Evolutionary conservation across 257 asterid species (phyloP), one percentile per base, ranked within the genome.

Genomic region (Scutellaria minor): DNA sequence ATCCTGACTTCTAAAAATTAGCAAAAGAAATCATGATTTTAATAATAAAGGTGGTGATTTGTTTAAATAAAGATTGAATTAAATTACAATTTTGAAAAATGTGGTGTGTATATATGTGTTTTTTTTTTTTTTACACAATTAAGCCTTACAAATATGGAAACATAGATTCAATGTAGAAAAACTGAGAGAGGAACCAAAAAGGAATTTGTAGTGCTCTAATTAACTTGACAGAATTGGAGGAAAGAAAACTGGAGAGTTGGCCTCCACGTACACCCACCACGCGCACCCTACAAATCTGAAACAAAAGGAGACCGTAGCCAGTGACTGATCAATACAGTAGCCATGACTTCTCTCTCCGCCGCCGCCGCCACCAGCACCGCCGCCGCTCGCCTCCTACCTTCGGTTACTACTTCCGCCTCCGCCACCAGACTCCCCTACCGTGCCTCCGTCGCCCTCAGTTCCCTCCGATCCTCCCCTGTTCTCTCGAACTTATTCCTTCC

Each of bases 391-490:
- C 75, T 81, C 71, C 84, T 82, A 15, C 88, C 89, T 56, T 63
- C 86, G 35, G 77, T 79, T 71, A 52, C 84, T 27, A 35, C 83
- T 57, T 46, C 83, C 20, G 53, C 83, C 62, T 61, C 84, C 51
- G 18, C 84, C 48, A 20, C 80, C 24, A 78, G 71, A 66, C 73
- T 86, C 59, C 63, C 87, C 6, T 20, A 54, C 84, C 78, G 84
- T 48, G 65, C 85, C 69, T 47, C 88, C 50, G 64, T 69, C 46
- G 70, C 89, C 66, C 53, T 81, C 72, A 78, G 75, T 61, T 76
- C 84, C 78, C 82, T 90, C 83, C 85, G 85, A 74, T 88, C 93
- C 14, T 85, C 86, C 6, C 87, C 84, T 31, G 82, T 76, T 67
- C 62, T 85, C 81, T 79, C 92, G 40, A 80, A 44, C 73, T 76